phyloP scores from a whole-genome alignment of 768 basidiomycete species.

The Boletus vinaceobasis region DNA sequence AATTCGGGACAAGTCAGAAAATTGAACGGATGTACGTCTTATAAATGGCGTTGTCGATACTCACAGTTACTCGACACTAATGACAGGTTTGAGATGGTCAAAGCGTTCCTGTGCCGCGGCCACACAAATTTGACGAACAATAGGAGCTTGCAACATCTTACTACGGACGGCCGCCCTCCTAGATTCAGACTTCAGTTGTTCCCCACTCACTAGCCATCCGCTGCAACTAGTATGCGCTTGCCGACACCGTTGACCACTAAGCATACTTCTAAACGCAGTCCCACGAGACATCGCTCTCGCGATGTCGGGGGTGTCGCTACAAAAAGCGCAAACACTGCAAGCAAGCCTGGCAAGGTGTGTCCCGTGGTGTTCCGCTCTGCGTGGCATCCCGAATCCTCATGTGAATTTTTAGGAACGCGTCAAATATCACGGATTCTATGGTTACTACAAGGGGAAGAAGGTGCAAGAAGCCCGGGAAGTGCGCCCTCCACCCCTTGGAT shows the following conservation, averaged over 20 bases:
- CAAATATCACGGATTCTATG: conserved; percentile 7
- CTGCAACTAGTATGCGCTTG: conserved; percentile 14
- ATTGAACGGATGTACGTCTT: not conserved
- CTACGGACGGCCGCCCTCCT: not conserved
- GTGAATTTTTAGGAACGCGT: conserved; percentile 16
- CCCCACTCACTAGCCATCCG: not conserved
- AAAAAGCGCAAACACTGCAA: not conserved
- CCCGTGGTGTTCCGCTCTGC: not conserved
- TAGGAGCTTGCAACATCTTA: conserved; percentile 1
- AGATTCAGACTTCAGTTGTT: not conserved
- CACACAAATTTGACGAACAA: conserved; percentile 20
- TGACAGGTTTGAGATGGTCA: not conserved
- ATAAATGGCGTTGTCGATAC: not conserved
- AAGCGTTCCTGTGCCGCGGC: conserved; percentile 5
- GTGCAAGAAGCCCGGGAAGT: conserved; percentile 30
- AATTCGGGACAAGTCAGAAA: not conserved
- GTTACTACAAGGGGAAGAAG: conserved; percentile 8
- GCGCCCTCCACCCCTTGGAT: conserved; percentile 35
- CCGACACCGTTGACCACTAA: conserved; percentile 8
- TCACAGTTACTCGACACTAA: too few species aligned
- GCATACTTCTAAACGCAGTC: conserved; percentile 1
- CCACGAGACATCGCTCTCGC: conserved; percentile 15
- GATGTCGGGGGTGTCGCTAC: not conserved
- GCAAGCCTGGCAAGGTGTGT: conserved; percentile 4
- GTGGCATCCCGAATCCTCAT: not conserved